Percentiles rank a stretch among this genome's conserved stretches.
phyloP scores from a whole-genome alignment of 768 basidiomycete genomes.

The Solioccasus polychromus region DNA sequence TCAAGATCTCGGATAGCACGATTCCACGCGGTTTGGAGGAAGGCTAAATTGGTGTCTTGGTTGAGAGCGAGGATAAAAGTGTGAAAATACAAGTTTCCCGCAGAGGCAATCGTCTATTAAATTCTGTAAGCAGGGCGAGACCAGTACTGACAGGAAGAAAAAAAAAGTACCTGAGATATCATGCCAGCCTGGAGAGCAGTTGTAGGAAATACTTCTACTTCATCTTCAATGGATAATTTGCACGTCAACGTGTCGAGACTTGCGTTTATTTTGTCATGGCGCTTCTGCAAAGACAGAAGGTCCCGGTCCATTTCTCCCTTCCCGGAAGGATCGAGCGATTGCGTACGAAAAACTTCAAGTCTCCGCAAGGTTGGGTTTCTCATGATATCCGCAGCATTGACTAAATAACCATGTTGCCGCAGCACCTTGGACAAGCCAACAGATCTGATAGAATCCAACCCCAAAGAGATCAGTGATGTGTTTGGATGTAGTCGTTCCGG shows the following conservation, averaged over 20 bases:
- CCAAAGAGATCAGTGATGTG: constrained; percentile 43
- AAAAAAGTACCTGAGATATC: constrained; percentile 41
- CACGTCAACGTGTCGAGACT: constrained; percentile 10
- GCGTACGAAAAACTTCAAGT: constrained; percentile 13
- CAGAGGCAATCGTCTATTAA: constrained; percentile 28
- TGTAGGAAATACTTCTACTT: constrained; percentile 36
- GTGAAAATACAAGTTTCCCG: constrained; percentile 32
- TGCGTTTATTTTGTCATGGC: constrained; percentile 17
- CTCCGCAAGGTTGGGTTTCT: constrained; percentile 20
- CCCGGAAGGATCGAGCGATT: not conserved
- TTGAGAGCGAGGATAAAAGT: constrained; percentile 26
- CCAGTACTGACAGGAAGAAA: not conserved
- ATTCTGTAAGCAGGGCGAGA: not conserved
- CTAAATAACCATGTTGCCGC: constrained; percentile 29
- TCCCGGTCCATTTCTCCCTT: constrained; percentile 10
- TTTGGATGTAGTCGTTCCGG: constrained; percentile 8
- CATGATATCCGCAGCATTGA: constrained; percentile 40
- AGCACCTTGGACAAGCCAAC: constrained; percentile 40
- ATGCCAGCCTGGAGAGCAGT: constrained; percentile 48
- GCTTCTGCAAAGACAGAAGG: constrained; percentile 5
- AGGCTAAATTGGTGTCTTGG: constrained; percentile 21
- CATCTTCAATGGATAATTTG: constrained; percentile 29
- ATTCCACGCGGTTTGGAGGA: constrained; percentile 38
- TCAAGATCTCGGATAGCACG: constrained; percentile 30
- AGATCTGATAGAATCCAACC: constrained; percentile 47